These are phyloP conservation scores for Wickerhamiella spandovensis DNA, from an alignment of 805 yeast species.

Conservation along the genomic window DNA sequence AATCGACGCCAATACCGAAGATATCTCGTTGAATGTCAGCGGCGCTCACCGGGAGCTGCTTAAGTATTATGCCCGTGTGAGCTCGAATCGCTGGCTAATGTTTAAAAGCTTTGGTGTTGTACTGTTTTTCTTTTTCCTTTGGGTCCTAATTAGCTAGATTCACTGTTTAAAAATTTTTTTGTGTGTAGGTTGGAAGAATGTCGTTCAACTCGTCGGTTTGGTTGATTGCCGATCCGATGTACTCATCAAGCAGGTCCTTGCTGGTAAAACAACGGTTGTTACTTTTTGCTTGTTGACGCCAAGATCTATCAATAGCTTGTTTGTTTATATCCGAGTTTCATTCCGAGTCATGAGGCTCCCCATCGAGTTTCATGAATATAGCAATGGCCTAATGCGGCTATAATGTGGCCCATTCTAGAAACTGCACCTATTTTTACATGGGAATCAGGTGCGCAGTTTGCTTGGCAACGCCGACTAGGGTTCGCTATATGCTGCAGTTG, in stretches of 20 bases:
- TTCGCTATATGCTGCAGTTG: neutral
- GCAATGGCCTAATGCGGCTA: neutral
- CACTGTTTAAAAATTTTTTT: too few species aligned
- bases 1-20: conserved; percentile 90
- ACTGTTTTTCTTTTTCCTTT: conserved; percentile 33
- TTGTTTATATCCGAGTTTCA: neutral
- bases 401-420: neutral
- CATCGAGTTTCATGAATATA: neutral
- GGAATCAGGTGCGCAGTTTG: neutral
- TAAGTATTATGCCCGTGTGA: conserved; percentile 76
- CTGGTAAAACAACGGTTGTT: too few species aligned
- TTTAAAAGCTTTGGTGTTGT: conserved; percentile 79
- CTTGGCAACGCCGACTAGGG: neutral
- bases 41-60: conserved; percentile 93
- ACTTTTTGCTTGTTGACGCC: too few species aligned
- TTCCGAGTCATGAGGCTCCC: neutral
- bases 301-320: too few species aligned
- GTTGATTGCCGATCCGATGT: too few species aligned
- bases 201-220: too few species aligned
- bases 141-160: conserved; percentile 21
- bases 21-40: conserved; percentile 70
- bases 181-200: too few species aligned
- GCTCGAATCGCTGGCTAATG: conserved; percentile 86
- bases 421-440: neutral
- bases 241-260: too few species aligned